Conservation (phyloP, 2,329 filamentous ascomycete genomes). For the Xylaria multiplex region DNA sequence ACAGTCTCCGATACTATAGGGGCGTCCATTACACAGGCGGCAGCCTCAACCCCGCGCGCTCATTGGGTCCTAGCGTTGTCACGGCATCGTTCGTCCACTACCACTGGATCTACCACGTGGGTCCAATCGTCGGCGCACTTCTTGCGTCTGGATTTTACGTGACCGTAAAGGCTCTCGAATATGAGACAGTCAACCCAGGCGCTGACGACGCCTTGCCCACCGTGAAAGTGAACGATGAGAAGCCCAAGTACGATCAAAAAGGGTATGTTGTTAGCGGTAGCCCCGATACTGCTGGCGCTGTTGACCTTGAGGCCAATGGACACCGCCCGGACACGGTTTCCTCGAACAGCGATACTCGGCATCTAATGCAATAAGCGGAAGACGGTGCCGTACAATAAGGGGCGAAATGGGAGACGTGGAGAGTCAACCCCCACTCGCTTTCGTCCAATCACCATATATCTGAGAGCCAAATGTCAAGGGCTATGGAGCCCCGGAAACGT, state of each 20-base stretch:
- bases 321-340: background rate
- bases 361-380: background rate
- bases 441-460: no score
- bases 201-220: background rate
- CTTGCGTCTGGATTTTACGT: constrained; percentile 49
- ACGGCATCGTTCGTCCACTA: constrained; percentile 43
- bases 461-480: no score
- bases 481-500: no score
- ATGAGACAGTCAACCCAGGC: constrained; percentile 43
- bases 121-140: constrained; percentile 52
- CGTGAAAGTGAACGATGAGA: background rate
- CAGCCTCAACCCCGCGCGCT: constrained; percentile 50
- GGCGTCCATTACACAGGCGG: constrained; percentile 50
- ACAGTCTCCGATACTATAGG: constrained; percentile 23
- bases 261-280: background rate
- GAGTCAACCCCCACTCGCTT: no score
- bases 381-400: background rate
- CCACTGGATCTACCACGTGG: constrained; percentile 53
- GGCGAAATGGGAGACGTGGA: no score
- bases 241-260: background rate
- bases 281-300: background rate
- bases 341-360: constrained; percentile 1
- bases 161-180: constrained; percentile 42
- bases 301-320: background rate
- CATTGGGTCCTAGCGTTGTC: constrained; percentile 49